These are phyloP conservation scores for Plantago elongata DNA, from an alignment of 257 asterid species.

Conservation along the genomic window DNA sequence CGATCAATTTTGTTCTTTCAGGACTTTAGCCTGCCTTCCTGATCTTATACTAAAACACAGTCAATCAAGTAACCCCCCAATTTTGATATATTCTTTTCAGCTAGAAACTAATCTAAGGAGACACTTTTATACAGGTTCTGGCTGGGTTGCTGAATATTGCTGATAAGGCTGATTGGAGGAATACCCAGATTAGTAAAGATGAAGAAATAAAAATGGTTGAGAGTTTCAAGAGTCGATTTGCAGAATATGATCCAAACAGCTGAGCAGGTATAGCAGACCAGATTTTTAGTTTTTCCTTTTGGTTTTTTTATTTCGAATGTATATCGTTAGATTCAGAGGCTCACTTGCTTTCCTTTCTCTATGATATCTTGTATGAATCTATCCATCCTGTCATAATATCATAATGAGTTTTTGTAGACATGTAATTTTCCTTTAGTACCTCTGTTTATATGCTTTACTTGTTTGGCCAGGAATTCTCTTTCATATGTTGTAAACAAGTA, in stretches of 20 bases:
- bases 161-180: constrained; percentile 94
- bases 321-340: too few species aligned
- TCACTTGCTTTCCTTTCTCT: too few species aligned
- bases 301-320: too few species aligned
- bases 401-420: too few species aligned
- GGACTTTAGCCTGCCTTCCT: not conserved
- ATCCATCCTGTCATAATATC: too few species aligned
- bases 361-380: too few species aligned
- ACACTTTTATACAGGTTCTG: constrained; percentile 50
- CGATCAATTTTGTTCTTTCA: not conserved
- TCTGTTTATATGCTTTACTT: too few species aligned
- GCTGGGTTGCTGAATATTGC: constrained; percentile 90
- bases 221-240: constrained; percentile 55
- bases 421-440: too few species aligned
- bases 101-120: constrained; percentile 1
- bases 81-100: not conserved
- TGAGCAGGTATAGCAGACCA: constrained; percentile 31
- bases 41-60: not conserved
- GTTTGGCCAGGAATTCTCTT: too few species aligned
- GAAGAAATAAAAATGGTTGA: constrained; percentile 71
- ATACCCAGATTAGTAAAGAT: constrained; percentile 68
- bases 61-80: not conserved
- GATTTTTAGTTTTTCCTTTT: not conserved
- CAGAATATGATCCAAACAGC: constrained; percentile 56
- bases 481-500: too few species aligned